These are phyloP conservation scores for Venturia nashicola DNA, from an alignment of 2,329 filamentous ascomycete genomes.

Conservation along the genomic window DNA sequence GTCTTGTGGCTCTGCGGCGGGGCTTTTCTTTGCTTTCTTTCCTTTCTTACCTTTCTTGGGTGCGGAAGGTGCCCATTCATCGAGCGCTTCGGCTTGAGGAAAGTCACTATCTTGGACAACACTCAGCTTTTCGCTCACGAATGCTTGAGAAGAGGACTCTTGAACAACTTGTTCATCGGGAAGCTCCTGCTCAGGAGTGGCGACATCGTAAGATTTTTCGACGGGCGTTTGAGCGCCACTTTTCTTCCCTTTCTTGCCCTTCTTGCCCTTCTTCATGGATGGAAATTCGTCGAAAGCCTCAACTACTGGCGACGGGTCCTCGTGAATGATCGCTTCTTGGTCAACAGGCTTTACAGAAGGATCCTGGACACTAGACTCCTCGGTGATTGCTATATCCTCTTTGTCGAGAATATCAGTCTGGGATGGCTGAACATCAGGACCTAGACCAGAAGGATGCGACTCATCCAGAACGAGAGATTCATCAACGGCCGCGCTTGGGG, in stretches of 20 bases:
- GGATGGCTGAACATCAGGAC: not conserved
- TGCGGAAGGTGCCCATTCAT: slow-evolving; percentile 12
- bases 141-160: not conserved
- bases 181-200: not conserved
- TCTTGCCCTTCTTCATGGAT: not conserved
- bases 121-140: not conserved
- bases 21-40: slow-evolving; percentile 13
- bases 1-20: not conserved
- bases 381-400: not conserved
- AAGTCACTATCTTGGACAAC: not conserved
- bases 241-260: slow-evolving; percentile 4
- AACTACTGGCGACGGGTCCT: not conserved
- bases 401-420: not conserved
- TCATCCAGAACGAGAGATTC: not conserved
- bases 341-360: not conserved
- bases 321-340: not conserved
- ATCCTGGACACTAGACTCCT: not conserved
- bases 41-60: slow-evolving; percentile 19
- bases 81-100: not conserved
- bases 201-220: not conserved
- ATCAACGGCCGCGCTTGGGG: not conserved
- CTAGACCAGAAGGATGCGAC: not conserved
- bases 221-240: not conserved
- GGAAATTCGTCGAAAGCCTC: not conserved
- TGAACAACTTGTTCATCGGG: not conserved